These are phyloP conservation scores for Gymnopus androsaceus DNA, from an alignment of 1,284 basidiomycete genomes.

Conservation along the genomic window DNA sequence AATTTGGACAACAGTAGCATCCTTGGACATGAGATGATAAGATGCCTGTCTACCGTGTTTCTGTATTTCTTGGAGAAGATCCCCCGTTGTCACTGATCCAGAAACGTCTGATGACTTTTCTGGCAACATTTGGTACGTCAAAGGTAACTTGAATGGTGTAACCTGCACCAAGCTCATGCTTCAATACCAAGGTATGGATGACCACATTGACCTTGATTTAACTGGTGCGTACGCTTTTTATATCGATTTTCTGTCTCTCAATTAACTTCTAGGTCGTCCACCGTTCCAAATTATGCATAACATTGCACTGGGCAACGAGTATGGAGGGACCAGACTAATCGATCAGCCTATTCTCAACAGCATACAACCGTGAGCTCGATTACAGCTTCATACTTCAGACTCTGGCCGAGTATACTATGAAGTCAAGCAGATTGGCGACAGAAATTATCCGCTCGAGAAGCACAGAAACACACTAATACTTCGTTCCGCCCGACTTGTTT, in stretches of 20 bases:
- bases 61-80: slow-evolving; percentile 47
- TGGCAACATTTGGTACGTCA: slow-evolving; percentile 13
- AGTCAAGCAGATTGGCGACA: slow-evolving; percentile 86
- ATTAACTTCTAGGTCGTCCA: slow-evolving; percentile 59
- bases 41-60: slow-evolving; percentile 45
- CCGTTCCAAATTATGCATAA: slow-evolving; percentile 89
- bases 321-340: slow-evolving; percentile 60
- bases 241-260: neutral
- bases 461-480: slow-evolving; percentile 63
- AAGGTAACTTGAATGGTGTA: slow-evolving; percentile 64
- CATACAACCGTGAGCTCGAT: slow-evolving; percentile 79
- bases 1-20: slow-evolving; percentile 51
- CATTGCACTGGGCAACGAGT: slow-evolving; percentile 62
- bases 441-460: slow-evolving; percentile 77
- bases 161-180: slow-evolving; percentile 71
- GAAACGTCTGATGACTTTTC: slow-evolving; percentile 27
- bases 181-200: slow-evolving; percentile 80
- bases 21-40: slow-evolving; percentile 63
- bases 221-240: slow-evolving; percentile 51
- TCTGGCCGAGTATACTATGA: slow-evolving; percentile 88
- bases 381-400: slow-evolving; percentile 80
- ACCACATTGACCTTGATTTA: slow-evolving; percentile 80
- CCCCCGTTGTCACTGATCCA: slow-evolving; percentile 19
- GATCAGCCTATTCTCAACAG: slow-evolving; percentile 82
- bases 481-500: slow-evolving; percentile 62